Percentiles rank a stretch among this genome's conserved stretches.
Evolutionary conservation across 495 filamentous ascomycete genomes (phyloP).

Genomic region (Staphylotrichum tortipilum): DNA sequence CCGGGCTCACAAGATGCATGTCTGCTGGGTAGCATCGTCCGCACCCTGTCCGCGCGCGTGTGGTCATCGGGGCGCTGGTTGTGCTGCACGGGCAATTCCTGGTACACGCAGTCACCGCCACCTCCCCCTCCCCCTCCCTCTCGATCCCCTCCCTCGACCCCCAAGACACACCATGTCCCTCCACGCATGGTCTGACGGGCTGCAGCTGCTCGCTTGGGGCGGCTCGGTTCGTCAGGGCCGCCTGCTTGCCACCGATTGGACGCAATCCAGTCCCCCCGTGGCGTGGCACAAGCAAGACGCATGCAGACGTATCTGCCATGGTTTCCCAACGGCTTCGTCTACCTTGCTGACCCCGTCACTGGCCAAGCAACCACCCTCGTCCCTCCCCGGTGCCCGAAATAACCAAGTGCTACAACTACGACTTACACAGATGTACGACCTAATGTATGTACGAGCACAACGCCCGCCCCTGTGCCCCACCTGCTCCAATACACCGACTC

Average conservation of each 20-base stretch:
- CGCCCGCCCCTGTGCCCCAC: not conserved
- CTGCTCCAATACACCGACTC: not conserved
- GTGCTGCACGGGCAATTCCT: not conserved
- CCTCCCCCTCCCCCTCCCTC: not conserved
- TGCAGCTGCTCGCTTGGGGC: conserved; percentile 6
- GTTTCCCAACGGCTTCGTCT: not conserved
- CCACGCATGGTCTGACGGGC: no score
- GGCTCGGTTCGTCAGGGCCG: conserved; percentile 10
- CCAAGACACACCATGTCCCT: no score
- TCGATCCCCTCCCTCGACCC: not conserved
- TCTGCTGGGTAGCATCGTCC: conserved; percentile 5
- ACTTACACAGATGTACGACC: no score
- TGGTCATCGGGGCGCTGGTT: not conserved
- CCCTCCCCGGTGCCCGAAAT: not conserved
- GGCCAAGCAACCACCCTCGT: not conserved
- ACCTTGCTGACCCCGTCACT: not conserved
- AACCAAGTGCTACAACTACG: no score
- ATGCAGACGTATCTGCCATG: conserved; percentile 2
- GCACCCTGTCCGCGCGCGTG: not conserved
- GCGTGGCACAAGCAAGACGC: conserved; percentile 12
- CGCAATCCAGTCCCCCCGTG: conserved; percentile 8
- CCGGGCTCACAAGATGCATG: conserved; percentile 12
- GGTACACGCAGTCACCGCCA: not conserved
- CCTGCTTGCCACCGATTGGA: conserved; percentile 10
- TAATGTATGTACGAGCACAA: no score